Evolutionary conservation across 345 rosid genomes (phyloP).

Genomic region (Gossypium mustelinum): DNA sequence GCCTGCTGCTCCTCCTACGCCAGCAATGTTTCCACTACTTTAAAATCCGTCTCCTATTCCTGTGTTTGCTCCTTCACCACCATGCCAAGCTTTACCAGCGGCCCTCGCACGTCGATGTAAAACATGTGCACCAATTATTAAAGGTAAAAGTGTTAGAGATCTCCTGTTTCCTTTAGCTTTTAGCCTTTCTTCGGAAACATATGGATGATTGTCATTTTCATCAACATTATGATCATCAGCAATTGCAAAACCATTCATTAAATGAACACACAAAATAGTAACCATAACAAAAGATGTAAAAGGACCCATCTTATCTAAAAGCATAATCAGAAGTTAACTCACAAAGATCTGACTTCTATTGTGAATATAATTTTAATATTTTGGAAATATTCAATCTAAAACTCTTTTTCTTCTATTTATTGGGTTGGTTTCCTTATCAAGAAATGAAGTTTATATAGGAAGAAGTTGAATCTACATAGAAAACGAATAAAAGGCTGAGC

Average conservation of each 20-base stretch:
- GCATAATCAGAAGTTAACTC: neutral
- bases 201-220: no score
- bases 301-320: neutral
- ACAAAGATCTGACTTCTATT: neutral
- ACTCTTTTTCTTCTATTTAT: neutral
- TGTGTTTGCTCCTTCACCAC: neutral
- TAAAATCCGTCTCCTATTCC: neutral
- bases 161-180: neutral
- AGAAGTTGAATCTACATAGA: neutral
- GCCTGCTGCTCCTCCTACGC: neutral
- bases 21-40: neutral
- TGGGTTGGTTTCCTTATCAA: neutral
- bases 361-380: neutral
- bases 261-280: neutral
- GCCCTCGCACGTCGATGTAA: no score
- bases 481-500: conserved; percentile 7
- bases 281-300: neutral
- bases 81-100: neutral
- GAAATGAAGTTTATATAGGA: neutral
- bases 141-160: neutral
- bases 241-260: neutral
- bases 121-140: neutral
- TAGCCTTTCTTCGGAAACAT: no score
- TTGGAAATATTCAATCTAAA: neutral
- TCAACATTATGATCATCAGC: neutral